phyloP scores from a whole-genome alignment of 495 filamentous ascomycete species.

The Penicillium taxi region DNA sequence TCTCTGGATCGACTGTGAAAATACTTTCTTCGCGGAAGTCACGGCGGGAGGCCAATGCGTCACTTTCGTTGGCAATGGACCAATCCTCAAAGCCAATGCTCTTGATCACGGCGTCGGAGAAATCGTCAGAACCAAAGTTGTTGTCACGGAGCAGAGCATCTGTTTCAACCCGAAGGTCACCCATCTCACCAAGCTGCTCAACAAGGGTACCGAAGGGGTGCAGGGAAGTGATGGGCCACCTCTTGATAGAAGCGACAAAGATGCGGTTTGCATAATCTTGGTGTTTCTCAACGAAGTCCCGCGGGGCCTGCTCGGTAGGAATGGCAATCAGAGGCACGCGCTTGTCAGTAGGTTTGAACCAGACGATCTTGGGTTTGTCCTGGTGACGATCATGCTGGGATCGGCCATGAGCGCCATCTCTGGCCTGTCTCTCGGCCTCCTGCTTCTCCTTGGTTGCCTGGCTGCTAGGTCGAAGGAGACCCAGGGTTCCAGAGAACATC shows the following conservation, averaged over 20 bases:
- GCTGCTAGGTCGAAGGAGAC: slow-evolving; percentile 88
- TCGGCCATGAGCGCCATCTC: slow-evolving; percentile 72
- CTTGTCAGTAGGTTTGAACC: slow-evolving; percentile 99
- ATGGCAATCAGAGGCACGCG: slow-evolving; percentile 96
- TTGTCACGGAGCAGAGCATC: slow-evolving; percentile 96
- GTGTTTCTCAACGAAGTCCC: slow-evolving; percentile 97
- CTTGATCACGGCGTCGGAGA: slow-evolving; percentile 89
- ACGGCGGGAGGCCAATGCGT: slow-evolving; percentile 68
- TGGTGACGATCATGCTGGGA: slow-evolving; percentile 76
- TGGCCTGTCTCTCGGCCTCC: slow-evolving; percentile 86
- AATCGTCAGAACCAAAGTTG: slow-evolving; percentile 96
- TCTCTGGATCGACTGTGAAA: slow-evolving; percentile 85
- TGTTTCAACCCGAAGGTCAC: slow-evolving; percentile 91
- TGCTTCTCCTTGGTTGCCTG: slow-evolving; percentile 99
- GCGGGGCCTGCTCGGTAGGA: slow-evolving; percentile 92
- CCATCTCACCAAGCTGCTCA: slow-evolving; percentile 95
- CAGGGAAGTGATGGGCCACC: slow-evolving; percentile 98
- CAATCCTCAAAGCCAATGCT: slow-evolving; percentile 89
- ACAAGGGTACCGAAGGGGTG: slow-evolving; percentile 97
- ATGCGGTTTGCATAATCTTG: slow-evolving; percentile 95
- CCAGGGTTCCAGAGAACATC: slow-evolving; percentile 98
- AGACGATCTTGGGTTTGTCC: slow-evolving; percentile 99
- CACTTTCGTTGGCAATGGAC: slow-evolving; percentile 74
- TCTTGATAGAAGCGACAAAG: slow-evolving; percentile 97
- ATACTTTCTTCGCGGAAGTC: slow-evolving; percentile 87